phyloP scores from a whole-genome alignment of 495 filamentous ascomycete species.

The Aspergillus ellipticus region DNA sequence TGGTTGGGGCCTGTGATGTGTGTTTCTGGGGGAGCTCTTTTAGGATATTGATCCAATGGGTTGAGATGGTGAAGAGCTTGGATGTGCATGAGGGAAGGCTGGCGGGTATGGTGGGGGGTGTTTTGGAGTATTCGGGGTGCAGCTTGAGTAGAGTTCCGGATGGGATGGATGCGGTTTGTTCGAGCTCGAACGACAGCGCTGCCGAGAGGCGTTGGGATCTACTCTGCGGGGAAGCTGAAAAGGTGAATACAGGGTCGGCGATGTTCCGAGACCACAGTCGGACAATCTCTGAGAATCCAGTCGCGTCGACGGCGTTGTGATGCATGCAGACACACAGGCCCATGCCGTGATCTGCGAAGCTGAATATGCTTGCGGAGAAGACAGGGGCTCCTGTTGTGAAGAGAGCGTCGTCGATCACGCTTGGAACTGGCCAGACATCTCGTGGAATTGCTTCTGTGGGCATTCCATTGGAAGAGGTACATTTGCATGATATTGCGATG shows the following conservation, averaged over 20 bases:
- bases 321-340: conserved; percentile 10
- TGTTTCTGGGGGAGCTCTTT: conserved; percentile 26
- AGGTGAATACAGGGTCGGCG: neutral
- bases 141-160: neutral
- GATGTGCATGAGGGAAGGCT: conserved; percentile 6
- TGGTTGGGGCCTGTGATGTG: conserved; percentile 6
- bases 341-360: conserved; percentile 6
- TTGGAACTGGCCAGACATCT: conserved; percentile 6
- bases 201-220: neutral
- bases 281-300: conserved; percentile 7
- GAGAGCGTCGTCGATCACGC: neutral
- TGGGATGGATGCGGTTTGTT: neutral
- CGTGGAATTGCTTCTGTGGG: conserved; percentile 3
- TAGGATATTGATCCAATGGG: conserved; percentile 2
- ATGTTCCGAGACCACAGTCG: conserved; percentile 6
- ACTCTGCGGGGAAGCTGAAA: neutral
- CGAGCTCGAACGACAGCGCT: neutral
- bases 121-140: conserved; percentile 12
- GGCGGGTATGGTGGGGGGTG: conserved; percentile 1
- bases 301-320: conserved; percentile 8
- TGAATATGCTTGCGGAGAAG: conserved; percentile 10
- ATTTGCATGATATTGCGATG: conserved; percentile 1
- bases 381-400: neutral
- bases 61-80: conserved; percentile 5
- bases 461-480: neutral